These are phyloP conservation scores for Tetrapisispora pingtungensis DNA, from an alignment of 805 yeast genomes.

Conservation along the genomic window DNA sequence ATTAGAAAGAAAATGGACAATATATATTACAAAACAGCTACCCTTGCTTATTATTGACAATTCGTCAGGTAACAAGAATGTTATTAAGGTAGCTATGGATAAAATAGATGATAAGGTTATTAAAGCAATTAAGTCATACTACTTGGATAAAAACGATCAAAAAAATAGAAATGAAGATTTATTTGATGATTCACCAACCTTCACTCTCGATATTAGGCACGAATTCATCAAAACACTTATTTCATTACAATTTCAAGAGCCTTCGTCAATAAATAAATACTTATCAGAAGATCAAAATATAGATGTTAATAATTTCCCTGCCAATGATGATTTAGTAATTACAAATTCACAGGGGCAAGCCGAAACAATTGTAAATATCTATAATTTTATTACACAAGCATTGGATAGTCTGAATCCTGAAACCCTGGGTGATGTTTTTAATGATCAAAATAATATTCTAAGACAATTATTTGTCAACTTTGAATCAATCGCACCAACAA, in stretches of 20 bases:
- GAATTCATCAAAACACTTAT: constrained; percentile 41
- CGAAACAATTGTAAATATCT: constrained; percentile 26
- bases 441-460: constrained; percentile 47
- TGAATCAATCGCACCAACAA: constrained; percentile 35
- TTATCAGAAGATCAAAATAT: constrained; percentile 34
- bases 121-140: constrained; percentile 27
- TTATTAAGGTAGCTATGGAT: constrained; percentile 18
- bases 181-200: constrained; percentile 41
- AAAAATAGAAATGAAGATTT: constrained; percentile 37
- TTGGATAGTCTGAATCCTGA: constrained; percentile 23
- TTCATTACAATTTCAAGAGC: constrained; percentile 32
- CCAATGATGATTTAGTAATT: constrained; percentile 29
- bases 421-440: constrained; percentile 34
- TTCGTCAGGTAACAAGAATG: constrained; percentile 6
- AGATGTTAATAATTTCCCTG: constrained; percentile 26
- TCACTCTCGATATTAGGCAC: constrained; percentile 39
- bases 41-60: constrained; percentile 35
- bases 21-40: constrained; percentile 37
- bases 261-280: constrained; percentile 25
- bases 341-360: constrained; percentile 25
- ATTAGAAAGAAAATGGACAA: constrained; percentile 34
- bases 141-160: constrained; percentile 27
- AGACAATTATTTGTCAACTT: constrained; percentile 40
- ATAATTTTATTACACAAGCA: constrained; percentile 18
- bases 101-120: constrained; percentile 24